Base-by-base conservation (phyloP, 306 rosid genomes). In the Boehmeria nivea region DNA sequence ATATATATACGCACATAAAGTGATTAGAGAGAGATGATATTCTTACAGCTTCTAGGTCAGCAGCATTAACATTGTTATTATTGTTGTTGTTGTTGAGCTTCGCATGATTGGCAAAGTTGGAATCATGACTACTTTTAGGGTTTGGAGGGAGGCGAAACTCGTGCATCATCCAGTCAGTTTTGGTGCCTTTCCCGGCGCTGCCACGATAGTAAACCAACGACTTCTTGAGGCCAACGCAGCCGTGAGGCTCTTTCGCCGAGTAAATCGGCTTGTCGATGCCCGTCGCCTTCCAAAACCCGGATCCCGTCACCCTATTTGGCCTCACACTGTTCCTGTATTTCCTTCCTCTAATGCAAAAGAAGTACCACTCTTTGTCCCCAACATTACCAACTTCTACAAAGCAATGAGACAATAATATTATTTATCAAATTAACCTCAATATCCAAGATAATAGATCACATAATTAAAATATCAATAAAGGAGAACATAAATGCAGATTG, bases 121-220 rank as follows among this genome's bases (percentile, higher is more conserved):
- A 5, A 59, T 57, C 17, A 28, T 36, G 12, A 28, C 49, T 31
- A n/a, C 36, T 31, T 65, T 49, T 67, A 31, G 27, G 25, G 11
- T 31, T 61, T 17, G 83, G 81, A 17, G 97, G 94, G 21, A 90
- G 98, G 19, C 98, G 95, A 78, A 90, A 90, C 74, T 90, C 98
- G 23, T 90, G 95, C 98, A 90, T 87, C 98, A 90, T 87, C 98
- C 98, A 90, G 43, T 87, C 91, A 57, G 98, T 90, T 82, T 90
- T 90, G 59, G 91, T 81, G 51, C 91, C 95, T 78, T 86, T 90
- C 0, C 95, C 98, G 12, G 98, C 98, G 75, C 77, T 78, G 46
- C 95, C 98, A 6, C 84, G 74, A 43, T 90, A 90, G 28, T 84
- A 90, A 2, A 90, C 98, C 66, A 90, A 68, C 0, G 98, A 90